Evolutionary conservation across 2,329 filamentous ascomycete species (phyloP).

Genomic region (Penicillium palitans): DNA sequence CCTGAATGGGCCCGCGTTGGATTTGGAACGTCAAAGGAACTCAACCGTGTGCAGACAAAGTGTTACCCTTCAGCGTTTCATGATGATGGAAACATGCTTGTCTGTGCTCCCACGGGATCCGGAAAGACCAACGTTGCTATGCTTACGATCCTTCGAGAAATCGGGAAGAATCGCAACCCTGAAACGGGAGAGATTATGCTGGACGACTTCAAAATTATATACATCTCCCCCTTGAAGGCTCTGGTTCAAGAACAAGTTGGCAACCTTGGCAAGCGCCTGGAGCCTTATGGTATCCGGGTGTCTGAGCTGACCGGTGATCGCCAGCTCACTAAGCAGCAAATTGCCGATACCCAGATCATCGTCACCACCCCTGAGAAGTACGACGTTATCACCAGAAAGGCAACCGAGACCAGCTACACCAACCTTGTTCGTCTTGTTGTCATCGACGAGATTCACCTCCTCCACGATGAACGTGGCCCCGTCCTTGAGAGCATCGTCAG

Average conservation of each 20-base stretch:
- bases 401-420: slow-evolving; percentile 93
- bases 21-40: slow-evolving; percentile 79
- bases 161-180: slow-evolving; percentile 89
- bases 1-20: slow-evolving; percentile 88
- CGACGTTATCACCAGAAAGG: slow-evolving; percentile 98
- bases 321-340: slow-evolving; percentile 97
- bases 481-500: slow-evolving; percentile 97
- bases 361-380: slow-evolving; percentile 98
- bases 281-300: slow-evolving; percentile 87
- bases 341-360: slow-evolving; percentile 95
- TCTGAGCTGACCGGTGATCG: slow-evolving; percentile 97
- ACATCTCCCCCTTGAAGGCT: slow-evolving; percentile 93
- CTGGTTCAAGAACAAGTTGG: slow-evolving; percentile 97
- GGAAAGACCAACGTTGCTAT: slow-evolving; percentile 99
- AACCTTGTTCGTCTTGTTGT: slow-evolving; percentile 94
- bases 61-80: slow-evolving; percentile 90
- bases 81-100: slow-evolving; percentile 94
- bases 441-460: slow-evolving; percentile 96
- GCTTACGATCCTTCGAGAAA: slow-evolving; percentile 92
- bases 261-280: slow-evolving; percentile 89
- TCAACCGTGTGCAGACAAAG: slow-evolving; percentile 94
- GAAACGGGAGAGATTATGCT: slow-evolving; percentile 91
- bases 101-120: slow-evolving; percentile 94
- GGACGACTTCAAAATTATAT: slow-evolving; percentile 97
- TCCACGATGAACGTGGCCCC: slow-evolving; percentile 95